These are phyloP conservation scores for Pythium biforme DNA, from an alignment of 352 stramenopile genomes.

Conservation along the genomic window DNA sequence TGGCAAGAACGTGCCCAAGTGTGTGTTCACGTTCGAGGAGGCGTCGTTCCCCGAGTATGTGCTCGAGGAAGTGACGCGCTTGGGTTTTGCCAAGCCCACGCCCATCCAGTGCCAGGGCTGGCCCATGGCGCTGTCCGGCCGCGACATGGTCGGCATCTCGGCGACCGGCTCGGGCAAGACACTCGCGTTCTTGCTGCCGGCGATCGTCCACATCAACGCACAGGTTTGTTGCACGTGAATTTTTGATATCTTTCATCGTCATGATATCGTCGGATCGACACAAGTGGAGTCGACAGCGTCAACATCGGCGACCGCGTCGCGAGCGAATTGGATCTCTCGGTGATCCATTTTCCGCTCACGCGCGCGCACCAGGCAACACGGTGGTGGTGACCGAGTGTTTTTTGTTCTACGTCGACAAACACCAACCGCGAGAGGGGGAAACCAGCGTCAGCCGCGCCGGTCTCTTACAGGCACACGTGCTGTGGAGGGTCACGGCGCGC, in stretches of 20 bases:
- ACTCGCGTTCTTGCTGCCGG: constrained; percentile 90
- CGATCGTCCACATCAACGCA: constrained; percentile 99
- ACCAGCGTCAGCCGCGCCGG: background rate
- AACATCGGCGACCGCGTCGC: background rate
- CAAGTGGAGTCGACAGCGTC: constrained; percentile 14
- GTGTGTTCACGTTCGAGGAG: constrained; percentile 94
- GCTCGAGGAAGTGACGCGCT: constrained; percentile 95
- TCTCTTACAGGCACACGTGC: background rate
- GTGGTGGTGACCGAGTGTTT: constrained; percentile 7
- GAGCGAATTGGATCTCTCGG: background rate
- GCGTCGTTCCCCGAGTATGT: constrained; percentile 96
- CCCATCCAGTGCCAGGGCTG: constrained; percentile 94
- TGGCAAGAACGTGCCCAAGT: constrained; percentile 97
- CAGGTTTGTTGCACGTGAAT: constrained; percentile 87
- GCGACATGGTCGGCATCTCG: constrained; percentile 99
- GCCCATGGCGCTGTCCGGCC: constrained; percentile 97
- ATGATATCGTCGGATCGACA: constrained; percentile 7
- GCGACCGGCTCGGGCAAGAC: constrained; percentile 95
- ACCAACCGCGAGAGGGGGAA: constrained; percentile 9
- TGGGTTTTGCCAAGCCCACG: constrained; percentile 96
- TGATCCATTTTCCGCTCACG: background rate
- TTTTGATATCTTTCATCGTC: background rate
- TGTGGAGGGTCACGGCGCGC: background rate
- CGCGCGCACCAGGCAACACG: background rate
- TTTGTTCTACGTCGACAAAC: constrained; percentile 8